Conservation (phyloP, 345 rosid genomes). For the Boechera retrofracta region DNA sequence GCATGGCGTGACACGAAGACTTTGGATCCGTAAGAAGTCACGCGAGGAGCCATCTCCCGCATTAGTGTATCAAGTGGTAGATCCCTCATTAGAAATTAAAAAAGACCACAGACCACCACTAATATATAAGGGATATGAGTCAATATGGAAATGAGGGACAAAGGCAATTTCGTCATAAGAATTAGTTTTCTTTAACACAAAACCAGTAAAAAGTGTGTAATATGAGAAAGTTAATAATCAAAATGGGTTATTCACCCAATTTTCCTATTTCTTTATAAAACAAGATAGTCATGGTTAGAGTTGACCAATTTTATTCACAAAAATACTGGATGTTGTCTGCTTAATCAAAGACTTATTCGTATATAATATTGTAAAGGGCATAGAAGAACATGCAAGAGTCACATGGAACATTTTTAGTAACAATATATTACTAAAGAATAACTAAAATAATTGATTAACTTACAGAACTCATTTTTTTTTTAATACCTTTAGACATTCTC, state of each 20-base stretch:
- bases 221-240: too few species aligned
- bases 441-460: neutral
- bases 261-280: too few species aligned
- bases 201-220: too few species aligned
- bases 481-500: too few species aligned
- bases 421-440: neutral
- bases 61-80: neutral
- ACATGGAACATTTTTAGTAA: constrained; percentile 28
- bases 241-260: too few species aligned
- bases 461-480: neutral
- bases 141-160: neutral
- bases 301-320: neutral
- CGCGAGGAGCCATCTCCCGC: neutral
- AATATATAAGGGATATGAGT: too few species aligned
- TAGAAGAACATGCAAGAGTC: constrained; percentile 33
- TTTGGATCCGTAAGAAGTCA: neutral
- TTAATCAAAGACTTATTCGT: constrained; percentile 5
- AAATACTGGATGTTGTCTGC: constrained; percentile 12
- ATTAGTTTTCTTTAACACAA: too few species aligned
- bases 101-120: too few species aligned
- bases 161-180: neutral
- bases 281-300: neutral
- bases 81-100: too few species aligned
- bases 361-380: neutral
- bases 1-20: neutral